phyloP scores from a whole-genome alignment of 148 eudicot genomes.

The Vaccinium vitisidaea region DNA sequence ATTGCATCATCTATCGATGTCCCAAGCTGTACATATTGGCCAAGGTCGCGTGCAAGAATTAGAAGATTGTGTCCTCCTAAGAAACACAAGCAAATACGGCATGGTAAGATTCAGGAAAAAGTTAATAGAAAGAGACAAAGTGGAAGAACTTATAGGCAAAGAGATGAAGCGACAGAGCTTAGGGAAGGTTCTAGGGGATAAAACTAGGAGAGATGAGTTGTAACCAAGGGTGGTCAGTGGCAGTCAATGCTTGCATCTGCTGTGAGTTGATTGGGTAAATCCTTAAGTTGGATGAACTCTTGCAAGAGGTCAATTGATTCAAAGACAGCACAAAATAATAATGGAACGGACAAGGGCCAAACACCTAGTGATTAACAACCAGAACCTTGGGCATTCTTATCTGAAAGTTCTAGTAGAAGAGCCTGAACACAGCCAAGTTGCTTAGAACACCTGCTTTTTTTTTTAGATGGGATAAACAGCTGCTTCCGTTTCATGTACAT shows the following conservation, averaged over 20 bases:
- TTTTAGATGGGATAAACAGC: neutral
- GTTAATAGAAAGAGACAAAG: neutral
- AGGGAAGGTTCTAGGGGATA: neutral
- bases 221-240: neutral
- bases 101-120: constrained; percentile 8
- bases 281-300: neutral
- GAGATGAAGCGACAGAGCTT: neutral
- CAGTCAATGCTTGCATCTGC: neutral
- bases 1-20: constrained; percentile 96
- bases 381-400: neutral
- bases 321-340: neutral
- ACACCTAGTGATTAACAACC: neutral
- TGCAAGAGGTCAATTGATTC: neutral
- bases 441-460: neutral
- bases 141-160: neutral
- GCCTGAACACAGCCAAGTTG: neutral
- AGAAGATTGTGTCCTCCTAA: constrained; percentile 96
- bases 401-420: neutral
- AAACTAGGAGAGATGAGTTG: neutral
- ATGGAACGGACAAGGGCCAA: neutral
- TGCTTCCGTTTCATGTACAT: neutral
- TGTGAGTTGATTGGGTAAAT: neutral
- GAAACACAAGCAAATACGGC: constrained; percentile 10
- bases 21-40: constrained; percentile 90
- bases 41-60: constrained; percentile 84